These are phyloP conservation scores for Escovopsis sp. DNA, from an alignment of 2,329 filamentous ascomycete genomes.

Conservation along the genomic window DNA sequence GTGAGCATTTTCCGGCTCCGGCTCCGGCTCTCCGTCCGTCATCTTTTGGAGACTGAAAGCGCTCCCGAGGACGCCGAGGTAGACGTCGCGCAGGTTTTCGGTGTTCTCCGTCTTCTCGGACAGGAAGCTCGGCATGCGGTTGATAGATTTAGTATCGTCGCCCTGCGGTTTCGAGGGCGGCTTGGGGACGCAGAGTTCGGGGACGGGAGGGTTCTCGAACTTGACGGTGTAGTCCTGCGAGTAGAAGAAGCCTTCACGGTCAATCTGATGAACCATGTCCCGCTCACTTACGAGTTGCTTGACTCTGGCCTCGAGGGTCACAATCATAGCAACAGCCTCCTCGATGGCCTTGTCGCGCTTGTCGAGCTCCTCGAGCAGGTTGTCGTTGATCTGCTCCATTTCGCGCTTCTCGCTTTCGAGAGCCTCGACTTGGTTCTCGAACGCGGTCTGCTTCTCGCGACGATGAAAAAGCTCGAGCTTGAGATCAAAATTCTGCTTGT, in stretches of 20 bases:
- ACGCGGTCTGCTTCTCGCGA: constrained; percentile 43
- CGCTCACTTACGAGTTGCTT: constrained; percentile 39
- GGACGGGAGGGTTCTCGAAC: constrained; percentile 10
- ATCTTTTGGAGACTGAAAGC: constrained; percentile 34
- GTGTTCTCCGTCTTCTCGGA: constrained; percentile 45
- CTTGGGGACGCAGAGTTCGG: constrained; percentile 8
- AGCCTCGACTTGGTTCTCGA: constrained; percentile 43
- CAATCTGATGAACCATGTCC: constrained; percentile 36
- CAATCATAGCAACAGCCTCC: constrained; percentile 57
- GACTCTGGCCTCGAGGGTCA: constrained; percentile 45
- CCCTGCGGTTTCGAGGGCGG: constrained; percentile 7
- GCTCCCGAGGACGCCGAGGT: constrained; percentile 36
- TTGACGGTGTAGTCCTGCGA: constrained; percentile 14
- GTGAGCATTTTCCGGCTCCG: constrained; percentile 19
- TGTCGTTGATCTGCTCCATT: constrained; percentile 42
- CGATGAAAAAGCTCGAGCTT: constrained; percentile 60
- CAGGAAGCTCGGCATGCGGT: constrained; percentile 50
- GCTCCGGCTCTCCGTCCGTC: constrained; percentile 21
- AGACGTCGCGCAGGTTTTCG: constrained; percentile 46
- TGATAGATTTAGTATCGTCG: constrained; percentile 26
- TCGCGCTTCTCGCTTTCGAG: constrained; percentile 40
- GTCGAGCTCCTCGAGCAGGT: constrained; percentile 45
- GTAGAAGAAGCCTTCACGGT: constrained; percentile 24
- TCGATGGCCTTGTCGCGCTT: constrained; percentile 56
- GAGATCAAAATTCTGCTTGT: constrained; percentile 65